These are phyloP conservation scores for Periconia macrospinosa DNA, from an alignment of 2,329 filamentous ascomycete species.

Conservation along the genomic window DNA sequence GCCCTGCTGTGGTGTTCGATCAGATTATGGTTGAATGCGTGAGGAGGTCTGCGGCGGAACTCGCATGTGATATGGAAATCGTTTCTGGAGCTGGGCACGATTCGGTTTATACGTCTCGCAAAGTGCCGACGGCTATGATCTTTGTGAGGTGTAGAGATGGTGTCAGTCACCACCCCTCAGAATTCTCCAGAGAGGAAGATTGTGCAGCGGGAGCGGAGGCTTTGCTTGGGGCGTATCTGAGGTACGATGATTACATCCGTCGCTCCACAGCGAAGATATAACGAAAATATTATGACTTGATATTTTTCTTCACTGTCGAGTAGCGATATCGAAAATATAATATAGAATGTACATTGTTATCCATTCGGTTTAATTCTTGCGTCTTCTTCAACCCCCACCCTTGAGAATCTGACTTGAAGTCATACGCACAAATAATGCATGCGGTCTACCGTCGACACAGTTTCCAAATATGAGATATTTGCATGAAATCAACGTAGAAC, in stretches of 20 bases:
- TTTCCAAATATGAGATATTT: no score
- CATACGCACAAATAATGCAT: no score
- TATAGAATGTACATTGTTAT: no score
- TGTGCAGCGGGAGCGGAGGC: slow-evolving; percentile 51
- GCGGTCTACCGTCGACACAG: no score
- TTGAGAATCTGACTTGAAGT: no score
- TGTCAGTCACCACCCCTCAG: slow-evolving; percentile 48
- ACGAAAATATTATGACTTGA: not conserved
- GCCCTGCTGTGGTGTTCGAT: slow-evolving; percentile 27
- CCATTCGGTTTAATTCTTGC: no score
- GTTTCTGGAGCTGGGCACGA: slow-evolving; percentile 33
- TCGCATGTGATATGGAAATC: slow-evolving; percentile 21
- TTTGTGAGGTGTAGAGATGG: slow-evolving; percentile 49
- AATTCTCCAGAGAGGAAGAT: slow-evolving; percentile 47
- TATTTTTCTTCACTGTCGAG: no score
- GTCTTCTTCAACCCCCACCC: no score
- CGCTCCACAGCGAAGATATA: slow-evolving; percentile 10
- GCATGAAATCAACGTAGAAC: no score
- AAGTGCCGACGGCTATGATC: slow-evolving; percentile 45
- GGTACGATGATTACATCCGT: slow-evolving; percentile 21
- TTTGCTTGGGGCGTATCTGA: slow-evolving; percentile 43
- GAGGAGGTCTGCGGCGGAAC: slow-evolving; percentile 17
- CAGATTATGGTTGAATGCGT: slow-evolving; percentile 22
- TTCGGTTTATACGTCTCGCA: slow-evolving; percentile 27
- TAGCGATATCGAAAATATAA: no score